Conservation (phyloP, 129 eudicot genomes). For the Deinandra increscens region DNA sequence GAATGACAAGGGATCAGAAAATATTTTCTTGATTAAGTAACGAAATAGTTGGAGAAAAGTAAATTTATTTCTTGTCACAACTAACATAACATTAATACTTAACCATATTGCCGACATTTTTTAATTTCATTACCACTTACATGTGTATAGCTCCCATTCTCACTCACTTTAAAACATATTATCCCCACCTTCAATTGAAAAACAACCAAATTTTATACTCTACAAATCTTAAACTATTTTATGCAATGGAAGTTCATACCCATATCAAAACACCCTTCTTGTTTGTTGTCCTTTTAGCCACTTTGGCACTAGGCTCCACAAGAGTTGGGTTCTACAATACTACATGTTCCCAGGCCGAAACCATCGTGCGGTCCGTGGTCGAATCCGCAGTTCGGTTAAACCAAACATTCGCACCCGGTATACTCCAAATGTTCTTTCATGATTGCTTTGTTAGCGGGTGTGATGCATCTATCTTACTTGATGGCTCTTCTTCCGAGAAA, state of each 20-base stretch:
- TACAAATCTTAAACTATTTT: not conserved
- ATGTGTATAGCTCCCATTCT: not conserved
- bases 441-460: constrained; percentile 68
- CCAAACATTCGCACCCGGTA: constrained; percentile 38
- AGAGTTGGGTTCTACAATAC: constrained; percentile 40
- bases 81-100: too few relatives aligned
- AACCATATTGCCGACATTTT: too few relatives aligned
- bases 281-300: constrained; percentile 26
- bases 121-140: not conserved
- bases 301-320: constrained; percentile 27
- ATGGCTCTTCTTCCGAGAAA: constrained; percentile 53
- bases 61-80: too few relatives aligned
- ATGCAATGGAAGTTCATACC: not conserved
- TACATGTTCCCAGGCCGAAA: constrained; percentile 43
- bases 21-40: too few relatives aligned
- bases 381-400: constrained; percentile 29
- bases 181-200: not conserved
- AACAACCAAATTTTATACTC: not conserved
- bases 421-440: constrained; percentile 48
- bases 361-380: constrained; percentile 33
- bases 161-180: constrained; percentile 4
- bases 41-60: too few relatives aligned
- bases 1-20: too few relatives aligned
- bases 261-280: not conserved
- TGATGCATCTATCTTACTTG: constrained; percentile 81